Evolutionary conservation across 2,329 filamentous ascomycete species (phyloP).

Genomic region (Penicillium glabrum): DNA sequence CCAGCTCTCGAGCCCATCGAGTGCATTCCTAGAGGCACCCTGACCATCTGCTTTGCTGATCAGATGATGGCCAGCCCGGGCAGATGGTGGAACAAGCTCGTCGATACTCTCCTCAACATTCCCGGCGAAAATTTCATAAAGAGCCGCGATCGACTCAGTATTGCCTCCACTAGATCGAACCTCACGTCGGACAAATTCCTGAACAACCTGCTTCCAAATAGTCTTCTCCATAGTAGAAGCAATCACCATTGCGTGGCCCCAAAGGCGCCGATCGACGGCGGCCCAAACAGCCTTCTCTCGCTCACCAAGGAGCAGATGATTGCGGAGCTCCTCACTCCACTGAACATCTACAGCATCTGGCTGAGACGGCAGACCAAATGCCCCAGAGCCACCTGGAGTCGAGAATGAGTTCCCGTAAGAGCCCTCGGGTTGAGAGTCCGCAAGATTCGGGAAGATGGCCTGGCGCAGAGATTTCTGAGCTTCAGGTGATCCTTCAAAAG

Average conservation of each 20-base stretch:
- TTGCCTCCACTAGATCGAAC: conserved; percentile 78
- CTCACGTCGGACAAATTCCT: conserved; percentile 94
- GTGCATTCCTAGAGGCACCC: conserved; percentile 66
- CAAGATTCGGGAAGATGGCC: conserved; percentile 65
- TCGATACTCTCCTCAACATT: conserved; percentile 95
- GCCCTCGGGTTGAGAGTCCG: conserved; percentile 31
- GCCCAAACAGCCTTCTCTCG: conserved; percentile 90
- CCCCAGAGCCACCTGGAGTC: conserved; percentile 40
- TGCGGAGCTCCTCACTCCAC: conserved; percentile 70
- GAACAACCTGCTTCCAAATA: conserved; percentile 87
- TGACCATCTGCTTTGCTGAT: conserved; percentile 68
- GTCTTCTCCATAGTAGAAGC: conserved; percentile 72
- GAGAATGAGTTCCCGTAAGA: conserved; percentile 23
- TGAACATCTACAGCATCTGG: conserved; percentile 69
- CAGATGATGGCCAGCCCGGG: conserved; percentile 87
- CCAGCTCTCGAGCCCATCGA: conserved; percentile 91
- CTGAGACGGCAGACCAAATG: conserved; percentile 41
- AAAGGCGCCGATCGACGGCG: conserved; percentile 87
- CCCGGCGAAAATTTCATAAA: conserved; percentile 92
- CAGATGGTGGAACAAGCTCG: conserved; percentile 89
- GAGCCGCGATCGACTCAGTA: conserved; percentile 81
- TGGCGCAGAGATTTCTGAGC: conserved; percentile 74
- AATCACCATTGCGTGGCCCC: conserved; percentile 94
- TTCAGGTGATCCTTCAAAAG: conserved; percentile 68
- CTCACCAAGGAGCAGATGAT: conserved; percentile 73